Base-by-base conservation (phyloP, 148 eudicot species). In the Amaranthus hypochondriacus region DNA sequence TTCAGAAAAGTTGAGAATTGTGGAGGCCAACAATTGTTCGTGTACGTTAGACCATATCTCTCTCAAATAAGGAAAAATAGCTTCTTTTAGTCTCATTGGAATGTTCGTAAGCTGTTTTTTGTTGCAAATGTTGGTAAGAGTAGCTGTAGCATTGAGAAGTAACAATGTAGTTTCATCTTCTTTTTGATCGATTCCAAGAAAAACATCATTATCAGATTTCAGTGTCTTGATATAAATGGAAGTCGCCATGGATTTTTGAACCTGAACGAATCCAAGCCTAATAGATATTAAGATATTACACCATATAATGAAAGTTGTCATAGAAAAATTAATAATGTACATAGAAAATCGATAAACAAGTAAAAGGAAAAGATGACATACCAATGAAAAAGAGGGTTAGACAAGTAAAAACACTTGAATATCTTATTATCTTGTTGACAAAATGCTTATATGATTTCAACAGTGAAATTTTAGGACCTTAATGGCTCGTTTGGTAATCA, bases 181-280 rank as follows among this genome's bases (percentile, higher is more conserved):
- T 61, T 71, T 61, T 60, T 71, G 75, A 70, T 80, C 77, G 62
- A 84, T 79, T 69, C 79, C 82, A 48, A 84, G 77, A 59, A 53
- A 67, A 76, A 71, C 70, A 66, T 48, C 74, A 73, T 76, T 79
- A 68, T 71, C 73, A 15, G 75, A 75, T 63, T 83, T 78, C 14
- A 83, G 62, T 12, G 60, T 15, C 56, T 13, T 65, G 46, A 86
- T 56, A 73, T 77, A 81, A 63, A 78, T 66, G 50, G 71, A 65
- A 66, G 79, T 67, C 60, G 64, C 57, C 71, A 80, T 75, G 77
- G 82, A 72, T 68, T 78, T 84, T 67, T 78, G 69, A 72, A 74
- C 89, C 94, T 90, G 94, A 66, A 86, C 73, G 61, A 90, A 85
- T 74, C 79, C 84, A 79, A 85, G 77, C 89, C 98, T 92, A 84